Evolutionary conservation across 331 rosid genomes (phyloP).

Genomic region (Saraca asoca): DNA sequence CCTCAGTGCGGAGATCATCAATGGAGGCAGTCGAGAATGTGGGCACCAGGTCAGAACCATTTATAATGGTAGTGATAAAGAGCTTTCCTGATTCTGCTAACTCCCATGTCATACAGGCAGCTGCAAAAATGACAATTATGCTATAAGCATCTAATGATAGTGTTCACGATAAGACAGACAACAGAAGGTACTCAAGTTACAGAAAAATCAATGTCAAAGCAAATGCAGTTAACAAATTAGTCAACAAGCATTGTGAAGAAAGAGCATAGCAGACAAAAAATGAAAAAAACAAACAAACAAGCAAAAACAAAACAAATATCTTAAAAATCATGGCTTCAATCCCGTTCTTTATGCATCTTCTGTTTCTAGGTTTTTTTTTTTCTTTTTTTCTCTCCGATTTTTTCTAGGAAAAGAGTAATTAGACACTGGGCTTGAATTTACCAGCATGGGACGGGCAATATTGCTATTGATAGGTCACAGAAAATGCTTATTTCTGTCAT

Average conservation of each 20-base stretch:
- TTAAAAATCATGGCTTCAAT: conserved; percentile 1
- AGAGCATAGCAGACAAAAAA: conserved; percentile 10
- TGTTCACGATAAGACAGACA: conserved; percentile 13
- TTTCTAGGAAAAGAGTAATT: background rate
- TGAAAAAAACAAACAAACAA: too few species aligned
- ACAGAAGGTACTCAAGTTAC: background rate
- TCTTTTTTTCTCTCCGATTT: background rate
- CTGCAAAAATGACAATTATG: conserved; percentile 53
- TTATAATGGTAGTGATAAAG: conserved; percentile 82
- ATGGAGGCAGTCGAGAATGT: conserved; percentile 88
- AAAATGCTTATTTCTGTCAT: conserved; percentile 17
- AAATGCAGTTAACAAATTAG: background rate
- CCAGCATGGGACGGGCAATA: conserved; percentile 3
- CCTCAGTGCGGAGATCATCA: conserved; percentile 95
- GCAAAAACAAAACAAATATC: background rate
- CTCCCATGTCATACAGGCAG: conserved; percentile 98
- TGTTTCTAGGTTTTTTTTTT: background rate
- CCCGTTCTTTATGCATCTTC: conserved; percentile 1
- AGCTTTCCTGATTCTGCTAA: conserved; percentile 97
- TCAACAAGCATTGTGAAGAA: conserved; percentile 8
- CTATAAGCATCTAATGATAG: conserved; percentile 20
- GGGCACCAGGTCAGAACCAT: conserved; percentile 94
- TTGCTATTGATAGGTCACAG: background rate
- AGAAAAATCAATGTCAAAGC: conserved; percentile 15
- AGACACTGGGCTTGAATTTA: conserved; percentile 9